phyloP scores from a whole-genome alignment of 176 grass and related monocot genomes.

The Coix lacrymajobi region DNA sequence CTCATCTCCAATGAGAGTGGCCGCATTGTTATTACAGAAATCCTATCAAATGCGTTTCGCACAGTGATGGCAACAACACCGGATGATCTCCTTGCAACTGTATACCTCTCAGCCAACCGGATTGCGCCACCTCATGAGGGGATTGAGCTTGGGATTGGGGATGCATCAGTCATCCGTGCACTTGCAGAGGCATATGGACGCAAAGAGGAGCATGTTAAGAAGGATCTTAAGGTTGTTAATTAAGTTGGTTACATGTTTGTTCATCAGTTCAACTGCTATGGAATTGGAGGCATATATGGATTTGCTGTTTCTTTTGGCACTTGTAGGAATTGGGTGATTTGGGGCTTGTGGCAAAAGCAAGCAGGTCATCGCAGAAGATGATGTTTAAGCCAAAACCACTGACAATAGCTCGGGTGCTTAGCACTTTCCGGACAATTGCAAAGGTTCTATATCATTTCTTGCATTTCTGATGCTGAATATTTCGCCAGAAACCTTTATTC shows the following conservation, averaged over 20 bases:
- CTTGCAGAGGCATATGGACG: conserved; percentile 92
- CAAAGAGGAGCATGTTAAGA: conserved; percentile 96
- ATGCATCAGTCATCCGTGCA: conserved; percentile 79
- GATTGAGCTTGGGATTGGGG: conserved; percentile 90
- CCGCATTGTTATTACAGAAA: conserved; percentile 78
- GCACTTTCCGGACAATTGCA: conserved; percentile 79
- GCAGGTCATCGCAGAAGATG: conserved; percentile 83
- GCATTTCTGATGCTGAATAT: background rate
- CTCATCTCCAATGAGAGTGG: conserved; percentile 91
- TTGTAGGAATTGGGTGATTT: conserved; percentile 93
- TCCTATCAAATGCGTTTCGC: conserved; percentile 85
- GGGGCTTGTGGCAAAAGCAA: conserved; percentile 93
- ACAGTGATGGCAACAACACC: conserved; percentile 80
- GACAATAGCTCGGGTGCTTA: conserved; percentile 74
- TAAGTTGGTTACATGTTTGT: conserved; percentile 10
- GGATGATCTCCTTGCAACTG: conserved; percentile 71
- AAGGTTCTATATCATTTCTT: conserved; percentile 48
- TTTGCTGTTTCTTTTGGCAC: background rate
- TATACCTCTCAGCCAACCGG: conserved; percentile 84
- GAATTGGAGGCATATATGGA: background rate
- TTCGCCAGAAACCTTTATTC: background rate
- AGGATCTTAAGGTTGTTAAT: conserved; percentile 74
- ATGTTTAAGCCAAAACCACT: conserved; percentile 86
- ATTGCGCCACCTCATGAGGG: conserved; percentile 93
- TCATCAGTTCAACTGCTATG: background rate